phyloP scores from a whole-genome alignment of 2,329 filamentous ascomycete species.

The Nemania serpens region DNA sequence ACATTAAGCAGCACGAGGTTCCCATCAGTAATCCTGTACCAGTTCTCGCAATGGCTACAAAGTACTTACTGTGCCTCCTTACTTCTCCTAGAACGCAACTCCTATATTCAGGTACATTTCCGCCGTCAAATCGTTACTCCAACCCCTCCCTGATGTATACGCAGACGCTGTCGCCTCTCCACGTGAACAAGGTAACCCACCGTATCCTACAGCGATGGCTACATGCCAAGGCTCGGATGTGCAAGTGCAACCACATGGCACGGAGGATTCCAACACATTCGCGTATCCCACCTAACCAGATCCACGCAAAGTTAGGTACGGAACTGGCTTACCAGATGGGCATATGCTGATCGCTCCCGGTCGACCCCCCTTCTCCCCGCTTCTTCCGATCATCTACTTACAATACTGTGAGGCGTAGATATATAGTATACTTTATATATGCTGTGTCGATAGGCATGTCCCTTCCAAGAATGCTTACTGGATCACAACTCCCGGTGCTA shows the following conservation, averaged over 20 bases:
- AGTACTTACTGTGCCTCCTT: too few relatives aligned
- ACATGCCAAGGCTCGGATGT: constrained; percentile 17
- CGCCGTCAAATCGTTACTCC: neutral
- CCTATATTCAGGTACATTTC: too few relatives aligned
- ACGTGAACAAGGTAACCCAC: constrained; percentile 9
- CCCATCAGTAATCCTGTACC: too few relatives aligned
- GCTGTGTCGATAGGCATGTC: too few relatives aligned
- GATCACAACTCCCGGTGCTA: too few relatives aligned
- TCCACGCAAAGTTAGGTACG: too few relatives aligned
- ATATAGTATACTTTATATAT: too few relatives aligned
- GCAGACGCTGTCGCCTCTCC: constrained; percentile 6
- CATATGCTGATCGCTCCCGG: neutral
- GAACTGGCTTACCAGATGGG: neutral
- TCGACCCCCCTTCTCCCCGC: neutral
- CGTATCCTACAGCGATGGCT: neutral
- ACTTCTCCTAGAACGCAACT: too few relatives aligned
- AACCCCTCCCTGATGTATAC: constrained; percentile 1
- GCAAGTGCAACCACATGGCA: constrained; percentile 22
- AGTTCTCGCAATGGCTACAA: too few relatives aligned
- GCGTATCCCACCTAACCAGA: constrained; percentile 18
- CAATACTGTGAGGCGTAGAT: too few relatives aligned
- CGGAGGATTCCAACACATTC: constrained; percentile 21
- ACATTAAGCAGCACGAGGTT: too few relatives aligned
- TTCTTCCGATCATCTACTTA: neutral
- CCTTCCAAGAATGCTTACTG: too few relatives aligned